Evolutionary conservation across 768 basidiomycete species (phyloP).

Genomic region (Lentinus tigrinus): DNA sequence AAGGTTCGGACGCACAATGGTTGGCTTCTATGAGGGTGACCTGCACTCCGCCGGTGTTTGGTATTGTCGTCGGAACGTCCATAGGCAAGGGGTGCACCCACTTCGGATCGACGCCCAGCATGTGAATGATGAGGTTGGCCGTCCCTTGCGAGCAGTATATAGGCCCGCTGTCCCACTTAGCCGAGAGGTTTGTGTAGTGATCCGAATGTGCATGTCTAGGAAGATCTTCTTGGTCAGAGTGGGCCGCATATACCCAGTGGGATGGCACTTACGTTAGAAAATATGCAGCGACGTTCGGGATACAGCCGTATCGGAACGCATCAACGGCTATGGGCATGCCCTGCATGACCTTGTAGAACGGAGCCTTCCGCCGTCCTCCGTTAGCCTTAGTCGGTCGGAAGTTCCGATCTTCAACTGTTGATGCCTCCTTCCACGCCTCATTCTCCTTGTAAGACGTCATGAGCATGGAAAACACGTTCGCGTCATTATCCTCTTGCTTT

Average conservation of each 20-base stretch:
- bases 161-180: slow-evolving; percentile 85
- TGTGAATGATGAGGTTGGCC: slow-evolving; percentile 87
- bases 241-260: neutral
- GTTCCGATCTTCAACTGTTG: slow-evolving; percentile 46
- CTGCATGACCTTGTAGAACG: slow-evolving; percentile 93
- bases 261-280: slow-evolving; percentile 70
- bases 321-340: slow-evolving; percentile 99
- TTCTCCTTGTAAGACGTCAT: slow-evolving; percentile 87
- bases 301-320: slow-evolving; percentile 91
- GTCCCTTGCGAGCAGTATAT: slow-evolving; percentile 97
- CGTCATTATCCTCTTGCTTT: slow-evolving; percentile 14
- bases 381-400: slow-evolving; percentile 47
- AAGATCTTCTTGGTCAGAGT: neutral
- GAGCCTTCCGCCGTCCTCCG: slow-evolving; percentile 68
- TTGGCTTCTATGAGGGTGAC: slow-evolving; percentile 98
- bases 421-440: slow-evolving; percentile 83
- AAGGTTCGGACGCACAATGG: slow-evolving; percentile 61
- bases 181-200: slow-evolving; percentile 90
- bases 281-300: slow-evolving; percentile 88
- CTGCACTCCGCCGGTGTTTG: slow-evolving; percentile 78
- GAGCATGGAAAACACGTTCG: slow-evolving; percentile 68
- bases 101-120: slow-evolving; percentile 83
- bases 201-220: slow-evolving; percentile 93
- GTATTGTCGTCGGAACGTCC: slow-evolving; percentile 71
- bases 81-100: slow-evolving; percentile 90